These are phyloP conservation scores for Umbellularia californica DNA, from an alignment of 164 flowering plant species.

Conservation along the genomic window DNA sequence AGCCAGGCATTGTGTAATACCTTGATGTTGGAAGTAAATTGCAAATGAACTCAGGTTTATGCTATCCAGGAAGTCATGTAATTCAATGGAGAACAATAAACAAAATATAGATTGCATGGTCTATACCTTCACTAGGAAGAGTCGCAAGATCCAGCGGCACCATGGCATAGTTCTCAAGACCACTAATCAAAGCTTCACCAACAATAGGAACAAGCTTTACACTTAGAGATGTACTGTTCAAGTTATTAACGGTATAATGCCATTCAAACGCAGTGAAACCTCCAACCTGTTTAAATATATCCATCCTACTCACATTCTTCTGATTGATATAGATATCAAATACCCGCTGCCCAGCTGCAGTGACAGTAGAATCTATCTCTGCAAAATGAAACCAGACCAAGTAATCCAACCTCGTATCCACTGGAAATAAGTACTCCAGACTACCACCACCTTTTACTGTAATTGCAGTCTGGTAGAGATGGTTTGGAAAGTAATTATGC, in stretches of 20 bases:
- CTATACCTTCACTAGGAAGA: conserved; percentile 71
- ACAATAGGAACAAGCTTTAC: conserved; percentile 66
- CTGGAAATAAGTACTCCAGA: conserved; percentile 59
- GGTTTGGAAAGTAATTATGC: conserved; percentile 85
- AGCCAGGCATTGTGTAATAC: not conserved
- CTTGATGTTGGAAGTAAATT: not conserved
- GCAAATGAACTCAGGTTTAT: not conserved
- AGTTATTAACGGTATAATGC: conserved; percentile 62
- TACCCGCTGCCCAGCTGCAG: conserved; percentile 58
- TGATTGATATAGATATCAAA: conserved; percentile 78
- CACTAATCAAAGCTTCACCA: conserved; percentile 68
- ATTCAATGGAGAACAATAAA: not conserved
- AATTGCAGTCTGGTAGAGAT: conserved; percentile 69
- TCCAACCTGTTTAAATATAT: conserved; percentile 67
- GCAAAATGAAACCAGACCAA: conserved; percentile 92
- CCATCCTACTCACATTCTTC: conserved; percentile 62
- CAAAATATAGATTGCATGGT: not conserved
- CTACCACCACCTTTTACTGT: conserved; percentile 24
- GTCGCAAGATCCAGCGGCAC: conserved; percentile 79
- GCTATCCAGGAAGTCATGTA: not conserved
- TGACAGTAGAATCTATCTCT: conserved; percentile 75
- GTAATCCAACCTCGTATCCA: conserved; percentile 89
- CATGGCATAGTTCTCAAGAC: conserved; percentile 90
- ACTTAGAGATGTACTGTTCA: conserved; percentile 55
- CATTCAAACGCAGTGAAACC: conserved; percentile 64